phyloP scores from a whole-genome alignment of 768 basidiomycete species.

The Tricholoma hemisulphureum region DNA sequence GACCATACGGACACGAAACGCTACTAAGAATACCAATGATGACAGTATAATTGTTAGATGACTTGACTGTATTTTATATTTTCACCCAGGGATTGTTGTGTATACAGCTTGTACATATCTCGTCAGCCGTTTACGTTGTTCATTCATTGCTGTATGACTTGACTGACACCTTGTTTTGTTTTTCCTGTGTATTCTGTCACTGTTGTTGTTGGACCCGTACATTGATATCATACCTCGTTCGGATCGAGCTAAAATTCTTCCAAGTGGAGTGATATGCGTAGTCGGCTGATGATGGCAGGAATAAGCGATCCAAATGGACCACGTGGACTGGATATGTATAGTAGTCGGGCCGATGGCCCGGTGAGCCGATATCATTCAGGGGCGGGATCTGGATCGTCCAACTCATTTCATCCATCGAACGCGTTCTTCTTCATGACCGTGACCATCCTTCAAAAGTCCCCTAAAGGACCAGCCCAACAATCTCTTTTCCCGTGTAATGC shows the following conservation, averaged over 20 bases:
- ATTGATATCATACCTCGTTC: neutral
- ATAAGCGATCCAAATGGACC: no score
- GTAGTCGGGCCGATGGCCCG: neutral
- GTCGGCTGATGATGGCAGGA: neutral
- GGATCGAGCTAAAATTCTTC: no score
- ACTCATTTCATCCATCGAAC: neutral
- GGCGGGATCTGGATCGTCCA: neutral
- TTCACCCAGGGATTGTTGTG: neutral
- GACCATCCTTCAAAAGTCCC: neutral
- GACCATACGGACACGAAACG: conserved; percentile 16
- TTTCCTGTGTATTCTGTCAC: neutral
- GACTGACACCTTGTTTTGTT: neutral
- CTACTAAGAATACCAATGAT: conserved; percentile 1
- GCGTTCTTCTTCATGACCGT: neutral
- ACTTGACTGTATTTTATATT: neutral
- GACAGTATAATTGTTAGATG: conserved; percentile 8
- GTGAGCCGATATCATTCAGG: neutral
- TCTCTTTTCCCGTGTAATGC: conserved; percentile 23
- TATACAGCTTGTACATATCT: conserved; percentile 3
- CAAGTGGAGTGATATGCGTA: no score
- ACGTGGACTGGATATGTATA: no score
- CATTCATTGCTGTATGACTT: conserved; percentile 4
- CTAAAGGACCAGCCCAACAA: neutral
- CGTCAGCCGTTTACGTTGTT: neutral
- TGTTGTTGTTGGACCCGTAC: conserved; percentile 4